phyloP scores from a whole-genome alignment of 2,329 filamentous ascomycete genomes.

The Albifimbria verrucaria region DNA sequence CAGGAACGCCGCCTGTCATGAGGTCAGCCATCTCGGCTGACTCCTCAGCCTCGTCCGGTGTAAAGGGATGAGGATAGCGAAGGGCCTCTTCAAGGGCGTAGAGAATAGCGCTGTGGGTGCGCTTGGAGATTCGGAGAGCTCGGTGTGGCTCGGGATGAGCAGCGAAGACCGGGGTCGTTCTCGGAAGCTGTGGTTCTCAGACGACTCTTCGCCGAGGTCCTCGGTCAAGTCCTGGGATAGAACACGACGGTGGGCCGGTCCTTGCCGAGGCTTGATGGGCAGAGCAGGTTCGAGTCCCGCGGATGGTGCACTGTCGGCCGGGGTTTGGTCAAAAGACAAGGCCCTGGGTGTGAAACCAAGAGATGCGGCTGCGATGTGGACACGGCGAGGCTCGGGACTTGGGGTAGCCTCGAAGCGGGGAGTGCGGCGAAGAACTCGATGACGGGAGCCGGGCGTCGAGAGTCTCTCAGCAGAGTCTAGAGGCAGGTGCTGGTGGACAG shows the following conservation, averaged over 20 bases:
- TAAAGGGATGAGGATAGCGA: conserved; percentile 77
- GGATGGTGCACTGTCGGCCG: conserved; percentile 9
- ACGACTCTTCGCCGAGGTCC: conserved; percentile 38
- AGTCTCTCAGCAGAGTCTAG: conserved; percentile 36
- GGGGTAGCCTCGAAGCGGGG: conserved; percentile 46
- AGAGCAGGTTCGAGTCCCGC: conserved; percentile 20
- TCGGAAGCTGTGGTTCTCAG: conserved; percentile 23
- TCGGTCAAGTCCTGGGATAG: conserved; percentile 49
- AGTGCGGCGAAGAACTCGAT: conserved; percentile 47
- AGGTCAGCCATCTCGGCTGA: conserved; percentile 91
- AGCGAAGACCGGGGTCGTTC: conserved; percentile 24
- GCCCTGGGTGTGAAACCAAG: conserved; percentile 44
- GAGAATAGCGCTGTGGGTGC: conserved; percentile 85
- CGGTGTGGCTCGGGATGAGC: conserved; percentile 40
- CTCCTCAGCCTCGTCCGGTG: conserved; percentile 80
- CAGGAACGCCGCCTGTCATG: conserved; percentile 51
- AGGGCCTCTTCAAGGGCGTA: conserved; percentile 90
- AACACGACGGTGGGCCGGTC: conserved; percentile 25
- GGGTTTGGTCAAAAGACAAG: conserved; percentile 16
- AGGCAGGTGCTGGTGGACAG: conserved; percentile 19
- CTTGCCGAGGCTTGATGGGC: conserved; percentile 36
- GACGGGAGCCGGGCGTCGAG: conserved; percentile 44
- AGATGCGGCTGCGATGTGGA: conserved; percentile 45
- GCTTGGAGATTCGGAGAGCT: conserved; percentile 67
- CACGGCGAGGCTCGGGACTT: conserved; percentile 36